Evolutionary conservation across 108 stramenopile species (phyloP).

Genomic region (Fragilaria crotonensis): DNA sequence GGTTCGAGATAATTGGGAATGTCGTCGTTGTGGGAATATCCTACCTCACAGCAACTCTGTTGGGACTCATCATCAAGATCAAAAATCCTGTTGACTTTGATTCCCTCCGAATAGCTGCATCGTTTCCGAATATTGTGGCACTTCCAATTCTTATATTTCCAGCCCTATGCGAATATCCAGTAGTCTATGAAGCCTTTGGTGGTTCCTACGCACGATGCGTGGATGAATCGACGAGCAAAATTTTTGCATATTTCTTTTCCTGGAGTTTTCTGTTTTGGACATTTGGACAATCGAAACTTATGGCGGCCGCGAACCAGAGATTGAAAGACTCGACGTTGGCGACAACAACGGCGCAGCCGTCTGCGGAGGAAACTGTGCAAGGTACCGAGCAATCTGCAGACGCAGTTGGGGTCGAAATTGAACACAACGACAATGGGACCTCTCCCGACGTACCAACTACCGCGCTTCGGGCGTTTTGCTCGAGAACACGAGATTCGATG

Average conservation of each 20-base stretch:
- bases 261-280: slow-evolving; percentile 55
- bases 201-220: slow-evolving; percentile 34
- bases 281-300: slow-evolving; percentile 43
- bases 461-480: too few species aligned
- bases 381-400: too few species aligned
- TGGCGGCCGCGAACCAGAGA: slow-evolving; percentile 12
- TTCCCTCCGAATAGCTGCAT: slow-evolving; percentile 48
- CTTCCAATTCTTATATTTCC: slow-evolving; percentile 74
- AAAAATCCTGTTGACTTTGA: slow-evolving; percentile 37
- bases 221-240: slow-evolving; percentile 50
- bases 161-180: slow-evolving; percentile 60
- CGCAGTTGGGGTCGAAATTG: too few species aligned
- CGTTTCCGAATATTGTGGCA: slow-evolving; percentile 71
- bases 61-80: slow-evolving; percentile 22
- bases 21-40: slow-evolving; percentile 36
- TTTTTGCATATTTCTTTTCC: slow-evolving; percentile 66
- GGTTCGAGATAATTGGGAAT: slow-evolving; percentile 54
- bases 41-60: slow-evolving; percentile 45
- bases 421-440: background rate
- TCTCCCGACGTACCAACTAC: background rate
- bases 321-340: too few species aligned
- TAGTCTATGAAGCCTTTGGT: slow-evolving; percentile 47
- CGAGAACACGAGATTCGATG: too few species aligned
- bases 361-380: slow-evolving; percentile 6
- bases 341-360: too few species aligned